phyloP scores from a whole-genome alignment of 2,329 filamentous ascomycete species.

The Aureobasidium vineae region DNA sequence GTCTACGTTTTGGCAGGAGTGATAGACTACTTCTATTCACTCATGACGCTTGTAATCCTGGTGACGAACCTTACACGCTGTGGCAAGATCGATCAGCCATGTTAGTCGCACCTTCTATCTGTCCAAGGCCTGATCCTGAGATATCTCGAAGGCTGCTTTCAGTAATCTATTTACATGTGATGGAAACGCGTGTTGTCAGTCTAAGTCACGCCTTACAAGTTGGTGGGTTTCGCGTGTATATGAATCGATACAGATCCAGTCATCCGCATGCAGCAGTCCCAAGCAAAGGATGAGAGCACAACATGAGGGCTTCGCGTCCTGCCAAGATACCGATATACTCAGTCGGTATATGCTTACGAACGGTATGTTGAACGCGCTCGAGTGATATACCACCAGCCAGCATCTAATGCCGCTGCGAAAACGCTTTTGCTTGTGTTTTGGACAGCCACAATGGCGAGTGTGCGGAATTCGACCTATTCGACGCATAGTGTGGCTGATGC shows the following conservation, averaged over 20 bases:
- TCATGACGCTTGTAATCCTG: too few relatives aligned
- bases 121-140: background rate
- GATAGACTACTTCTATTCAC: too few relatives aligned
- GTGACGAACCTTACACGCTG: too few relatives aligned
- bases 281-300: background rate
- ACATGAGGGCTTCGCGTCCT: background rate
- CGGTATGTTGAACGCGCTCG: too few relatives aligned
- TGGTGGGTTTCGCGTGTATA: background rate
- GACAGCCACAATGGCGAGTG: background rate
- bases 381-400: background rate
- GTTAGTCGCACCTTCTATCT: background rate
- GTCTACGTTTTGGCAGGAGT: background rate
- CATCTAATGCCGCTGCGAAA: background rate
- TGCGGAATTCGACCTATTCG: background rate
- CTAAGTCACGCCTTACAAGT: background rate
- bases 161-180: background rate
- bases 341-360: constrained; percentile 4
- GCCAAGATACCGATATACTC: background rate
- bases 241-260: background rate
- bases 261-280: background rate
- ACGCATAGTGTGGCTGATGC: constrained; percentile 15
- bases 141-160: background rate
- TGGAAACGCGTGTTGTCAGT: background rate
- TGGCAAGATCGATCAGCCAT: too few relatives aligned
- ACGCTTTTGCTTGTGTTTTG: background rate